Base-by-base conservation (phyloP, 164 flowering plant genomes). In the Hamamelis virginiana region DNA sequence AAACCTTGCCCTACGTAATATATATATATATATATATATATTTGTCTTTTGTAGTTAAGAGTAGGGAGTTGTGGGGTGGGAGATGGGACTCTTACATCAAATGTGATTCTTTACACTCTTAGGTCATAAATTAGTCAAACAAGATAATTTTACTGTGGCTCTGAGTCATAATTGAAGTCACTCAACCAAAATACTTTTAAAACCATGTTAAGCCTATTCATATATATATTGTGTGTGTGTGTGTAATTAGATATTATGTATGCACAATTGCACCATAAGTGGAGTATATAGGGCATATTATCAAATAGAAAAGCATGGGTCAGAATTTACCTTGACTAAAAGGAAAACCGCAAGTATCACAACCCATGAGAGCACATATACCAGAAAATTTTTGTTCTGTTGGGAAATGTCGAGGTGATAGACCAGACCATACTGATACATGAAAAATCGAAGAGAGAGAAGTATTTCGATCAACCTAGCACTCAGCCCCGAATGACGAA, bases 351-450 rank as follows among this genome's bases (percentile, higher is more conserved):
- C 75, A 18, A 81, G 80, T 72, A 92, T 82, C 59, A 90, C 97
- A 59, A 89, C 75, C 97, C 97, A 95, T 1, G 97, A 92, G 68
- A 92, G 92, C 68, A 84, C 80, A 72, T 94, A 94, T 48, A 95
- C 94, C 46, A 85, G 70, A 58, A 95, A 73, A 66, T 86, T 85
- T 71, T 84, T 89, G 81, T 78, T 84, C 48, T 84, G 70, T n/a
- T 82, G 88, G 4, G 96, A 80, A 72, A 95, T 89, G 75, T 95
- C 92, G 9, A 92, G 93, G 76, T 89, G 99, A 83, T 95, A 92
- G 70, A 95, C 99, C 69, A 92, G 78, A 47, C 99, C 99, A 75
- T 95, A 92, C 70, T 95, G 99, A 70, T 91, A 95, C 27, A 95
- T 68, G 77, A 95, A 92, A 73, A 95, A 95, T 48, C 99, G 80